Evolutionary conservation across 768 basidiomycete genomes (phyloP).

Genomic region (Leucogyrophana mollusca): DNA sequence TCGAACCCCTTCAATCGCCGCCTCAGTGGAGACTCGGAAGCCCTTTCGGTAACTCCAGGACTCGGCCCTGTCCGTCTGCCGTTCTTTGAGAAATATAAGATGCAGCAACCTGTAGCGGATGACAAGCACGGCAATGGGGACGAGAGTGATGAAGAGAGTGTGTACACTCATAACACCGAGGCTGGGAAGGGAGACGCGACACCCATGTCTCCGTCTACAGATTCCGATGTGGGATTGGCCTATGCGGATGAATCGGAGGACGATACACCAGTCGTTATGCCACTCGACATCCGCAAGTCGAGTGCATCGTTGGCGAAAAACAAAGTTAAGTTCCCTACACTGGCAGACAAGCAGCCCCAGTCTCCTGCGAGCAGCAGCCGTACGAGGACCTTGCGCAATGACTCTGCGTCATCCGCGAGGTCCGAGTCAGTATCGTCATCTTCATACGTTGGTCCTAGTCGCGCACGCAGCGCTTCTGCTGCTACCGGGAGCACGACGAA

Average conservation of each 20-base stretch:
- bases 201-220: conserved; percentile 24
- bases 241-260: conserved; percentile 33
- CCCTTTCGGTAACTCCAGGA: conserved; percentile 20
- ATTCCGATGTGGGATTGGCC: conserved; percentile 35
- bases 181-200: conserved; percentile 6
- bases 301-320: conserved; percentile 7
- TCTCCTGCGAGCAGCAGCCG: conserved; percentile 14
- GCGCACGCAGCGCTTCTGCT: conserved; percentile 24
- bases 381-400: conserved; percentile 24
- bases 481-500: conserved; percentile 25
- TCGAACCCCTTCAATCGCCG: conserved; percentile 91
- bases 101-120: conserved; percentile 8
- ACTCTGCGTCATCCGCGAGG: conserved; percentile 19
- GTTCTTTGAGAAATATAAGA: conserved; percentile 57
- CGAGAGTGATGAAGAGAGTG: conserved; percentile 32
- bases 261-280: conserved; percentile 31
- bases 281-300: conserved; percentile 24
- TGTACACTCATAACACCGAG: conserved; percentile 30
- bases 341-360: conserved; percentile 8
- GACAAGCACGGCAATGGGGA: conserved; percentile 15
- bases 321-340: conserved; percentile 37
- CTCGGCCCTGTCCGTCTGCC: conserved; percentile 39
- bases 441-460: conserved; percentile 10
- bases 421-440: conserved; percentile 14
- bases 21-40: conserved; percentile 68